Base-by-base conservation (phyloP, 148 eudicot genomes). In the Rhododendron williamsianum region DNA sequence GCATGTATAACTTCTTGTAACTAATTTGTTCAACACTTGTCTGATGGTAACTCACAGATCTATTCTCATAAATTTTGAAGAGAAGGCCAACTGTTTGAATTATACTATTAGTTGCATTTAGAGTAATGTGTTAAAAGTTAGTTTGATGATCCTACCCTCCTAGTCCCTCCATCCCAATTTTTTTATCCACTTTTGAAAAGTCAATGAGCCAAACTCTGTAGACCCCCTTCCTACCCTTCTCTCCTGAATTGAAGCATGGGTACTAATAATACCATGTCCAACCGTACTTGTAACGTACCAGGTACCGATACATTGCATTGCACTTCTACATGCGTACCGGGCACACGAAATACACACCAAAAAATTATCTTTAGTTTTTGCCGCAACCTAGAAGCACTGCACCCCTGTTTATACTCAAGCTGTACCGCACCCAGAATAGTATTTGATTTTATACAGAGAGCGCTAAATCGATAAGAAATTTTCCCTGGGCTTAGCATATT, bases 1-100 rank as follows among this genome's bases (percentile, higher is more conserved):
- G 89, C 96, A 96, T 96, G 99, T 96, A 95, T 91, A 91, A 72
- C 86, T 91, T 93, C 96, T 96, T 91, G 86, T 87, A 85, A 90
- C 93, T 94, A 89, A 87, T 88, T 84, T 91, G 90, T 86, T 89
- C 89, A 78, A 87, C 91, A 89, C 88, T 91, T 86, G 56, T 84
- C 52, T 89, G 88, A 91, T 90, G 94, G 90, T 89, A 90, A 92
- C 93, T 90, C 85, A 90, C 90, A 87, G 83, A 81, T 87, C 89
- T 88, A 82, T 89, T 89, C 87, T 86, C 82, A 74, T 87, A 76
- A 78, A 85, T 60, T 84, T 74, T 78, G 74, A 80, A 78, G 71
- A 56, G 71, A 56, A 58, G 82, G 27, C 43, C 78, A 80, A 21
- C n/a, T 69, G n/a, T 9, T 63, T 73, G 41, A 58, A 58, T 79